Base-by-base conservation (phyloP, 139 green algal species). In the Bryopsis sp. region DNA sequence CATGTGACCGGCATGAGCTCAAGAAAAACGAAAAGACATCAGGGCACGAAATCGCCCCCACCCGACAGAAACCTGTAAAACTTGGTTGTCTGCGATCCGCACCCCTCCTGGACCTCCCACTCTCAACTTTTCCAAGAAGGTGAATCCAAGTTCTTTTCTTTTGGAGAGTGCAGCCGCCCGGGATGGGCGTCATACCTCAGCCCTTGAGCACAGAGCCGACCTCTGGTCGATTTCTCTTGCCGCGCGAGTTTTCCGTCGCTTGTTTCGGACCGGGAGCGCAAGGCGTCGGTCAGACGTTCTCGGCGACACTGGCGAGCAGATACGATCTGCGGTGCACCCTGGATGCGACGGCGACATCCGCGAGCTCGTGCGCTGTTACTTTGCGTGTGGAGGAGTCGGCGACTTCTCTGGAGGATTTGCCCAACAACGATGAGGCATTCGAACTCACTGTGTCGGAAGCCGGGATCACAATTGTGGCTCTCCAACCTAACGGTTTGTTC, bases 401-500 rank as follows among this genome's bases (percentile, higher is more conserved):
- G 36, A 1, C 37, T n/a, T 63, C 65, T 1, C 33, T 78, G 15
- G 48, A 36, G 37, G 58, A 22, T 35, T 59, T 75, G 35, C 50
- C 35, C 1, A 64, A 72, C 34, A 24, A 33, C 7, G 33, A 80
- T 19, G 81, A 86, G 39, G 81, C 38, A 22, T 88, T 85, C 57
- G 68, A 78, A 31, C 71, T 88, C 0, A 57, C 43, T 2, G 72
- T 83, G 31, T 63, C 33, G 19, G 46, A 64, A 1, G 61, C 31
- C 1, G 68, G 72, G 19, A 46, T 84, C 1, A n/a, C 35, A 0
- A 73, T 88, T 6, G 29, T 29, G n/a, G 78, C 73, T 1, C 3
- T 61, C 3, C 63, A 38, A 1, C 15, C 60, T 2, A 71, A 72
- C 8, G 83, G 83, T n/a, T 29, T 86, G 3, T 86, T 89, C 67